A percentile compares a stretch with the other conserved stretches of the same genome.
phyloP scores from a whole-genome alignment of 2,329 filamentous ascomycete genomes.

The Monosporascus sp. region DNA sequence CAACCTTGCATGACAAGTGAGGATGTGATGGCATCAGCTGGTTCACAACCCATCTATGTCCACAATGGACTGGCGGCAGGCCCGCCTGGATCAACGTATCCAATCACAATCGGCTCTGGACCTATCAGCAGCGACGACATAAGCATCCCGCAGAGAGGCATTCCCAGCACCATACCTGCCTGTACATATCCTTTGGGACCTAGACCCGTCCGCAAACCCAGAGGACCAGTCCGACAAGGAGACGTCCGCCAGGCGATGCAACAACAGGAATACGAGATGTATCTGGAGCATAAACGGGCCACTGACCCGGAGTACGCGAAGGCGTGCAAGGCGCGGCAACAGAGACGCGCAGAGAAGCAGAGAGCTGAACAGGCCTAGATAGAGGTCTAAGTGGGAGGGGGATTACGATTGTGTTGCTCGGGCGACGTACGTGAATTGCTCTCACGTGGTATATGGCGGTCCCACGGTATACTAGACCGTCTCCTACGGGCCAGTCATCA shows the following conservation, averaged over 20 bases:
- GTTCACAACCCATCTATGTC: neutral
- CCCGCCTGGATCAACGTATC: neutral
- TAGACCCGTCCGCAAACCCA: conserved; percentile 27
- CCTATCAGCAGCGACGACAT: conserved; percentile 31
- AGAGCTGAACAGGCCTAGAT: neutral
- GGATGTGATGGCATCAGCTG: neutral
- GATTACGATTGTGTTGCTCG: neutral
- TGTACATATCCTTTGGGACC: conserved; percentile 22
- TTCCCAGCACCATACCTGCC: neutral
- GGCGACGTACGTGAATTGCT: too few relatives aligned
- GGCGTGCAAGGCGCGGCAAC: conserved; percentile 23
- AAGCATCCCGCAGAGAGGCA: neutral
- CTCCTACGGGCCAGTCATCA: neutral
- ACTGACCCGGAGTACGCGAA: conserved; percentile 19
- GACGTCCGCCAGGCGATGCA: conserved; percentile 14
- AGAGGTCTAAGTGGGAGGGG: neutral
- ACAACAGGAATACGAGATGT: conserved; percentile 26
- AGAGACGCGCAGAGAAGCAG: conserved; percentile 17
- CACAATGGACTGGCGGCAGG: neutral
- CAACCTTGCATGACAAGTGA: neutral
- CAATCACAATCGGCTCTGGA: conserved; percentile 53
- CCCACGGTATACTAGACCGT: neutral
- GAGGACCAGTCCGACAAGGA: conserved; percentile 14
- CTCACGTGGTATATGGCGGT: too few relatives aligned
- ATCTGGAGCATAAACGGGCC: conserved; percentile 22